Base-by-base conservation (phyloP, 2,329 filamentous ascomycete species). In the Chaetomium globosum region DNA sequence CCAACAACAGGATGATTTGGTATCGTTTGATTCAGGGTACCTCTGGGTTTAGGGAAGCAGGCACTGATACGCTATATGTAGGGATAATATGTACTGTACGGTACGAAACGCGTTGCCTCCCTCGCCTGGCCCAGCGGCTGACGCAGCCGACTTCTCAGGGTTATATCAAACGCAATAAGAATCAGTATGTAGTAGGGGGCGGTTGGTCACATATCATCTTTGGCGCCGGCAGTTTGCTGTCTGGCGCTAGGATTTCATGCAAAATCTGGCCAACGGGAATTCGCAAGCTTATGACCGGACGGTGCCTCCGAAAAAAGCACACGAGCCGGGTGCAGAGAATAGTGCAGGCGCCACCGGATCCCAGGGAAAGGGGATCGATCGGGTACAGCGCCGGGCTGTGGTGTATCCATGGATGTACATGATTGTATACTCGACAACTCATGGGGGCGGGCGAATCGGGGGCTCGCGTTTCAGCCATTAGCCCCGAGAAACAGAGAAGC, bases 331-430 rank as follows among this genome's bases (percentile, higher is more conserved):
- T 7, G 48, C 28, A n/a, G n/a, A 19, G 21, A 13, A 31, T 36
- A 21, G 31, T 28, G 48, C 48, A 43, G 59, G 49, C 23, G 59
- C 49, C 59, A 46, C 59, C 48, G 33, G 33, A 21, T 39, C 13
- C 52, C 52, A 54, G 16, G 19, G 16, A 12, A 23, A 59, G 12
- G 30, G 33, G 43, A 60, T 54, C 59, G 49, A 61, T 61, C 59
- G 36, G 49, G 8, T 16, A 60, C 58, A 60, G 43, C 31, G 10
- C 48, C 23, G 52, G 28, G 16, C 51, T 36, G 52, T 33, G 10
- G 52, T 33, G 52, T 33, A 33, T 43, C 39, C 39, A 19, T 43
- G 39, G 16, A 43, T 19, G 39, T 43, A 39, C 12, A 12, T 16
- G 36, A 12, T 36, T 10, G 36, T 39, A n/a, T n/a, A 21, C 53